Evolutionary conservation across 2,329 filamentous ascomycete species (phyloP).

Genomic region (Aspergillus unguis): DNA sequence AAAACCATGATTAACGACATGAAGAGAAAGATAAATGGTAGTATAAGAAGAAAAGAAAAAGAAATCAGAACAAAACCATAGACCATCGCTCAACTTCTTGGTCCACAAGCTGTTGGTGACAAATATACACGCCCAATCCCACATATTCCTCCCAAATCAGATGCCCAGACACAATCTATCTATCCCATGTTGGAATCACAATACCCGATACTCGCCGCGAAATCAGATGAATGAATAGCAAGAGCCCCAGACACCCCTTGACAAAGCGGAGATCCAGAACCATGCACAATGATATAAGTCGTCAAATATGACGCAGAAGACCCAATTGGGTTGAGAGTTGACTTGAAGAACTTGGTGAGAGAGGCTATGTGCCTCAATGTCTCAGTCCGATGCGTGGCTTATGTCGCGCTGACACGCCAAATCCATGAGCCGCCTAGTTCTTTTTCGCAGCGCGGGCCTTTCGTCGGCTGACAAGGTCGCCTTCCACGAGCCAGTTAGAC

Average conservation of each 20-base stretch:
- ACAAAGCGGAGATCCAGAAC: slow-evolving; percentile 31
- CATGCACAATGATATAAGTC: slow-evolving; percentile 25
- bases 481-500: slow-evolving; percentile 85
- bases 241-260: slow-evolving; percentile 10
- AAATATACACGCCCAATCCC: slow-evolving; percentile 15
- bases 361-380: background rate
- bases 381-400: slow-evolving; percentile 4
- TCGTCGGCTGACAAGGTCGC: slow-evolving; percentile 66
- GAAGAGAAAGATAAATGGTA: slow-evolving; percentile 1
- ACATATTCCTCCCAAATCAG: slow-evolving; percentile 15
- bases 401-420: background rate
- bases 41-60: slow-evolving; percentile 2
- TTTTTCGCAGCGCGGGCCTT: slow-evolving; percentile 42
- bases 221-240: slow-evolving; percentile 13
- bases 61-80: slow-evolving; percentile 8
- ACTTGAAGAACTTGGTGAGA: background rate
- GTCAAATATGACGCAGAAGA: slow-evolving; percentile 1
- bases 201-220: slow-evolving; percentile 15
- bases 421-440: slow-evolving; percentile 17
- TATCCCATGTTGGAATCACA: slow-evolving; percentile 4
- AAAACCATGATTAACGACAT: slow-evolving; percentile 7
- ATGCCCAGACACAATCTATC: slow-evolving; percentile 11
- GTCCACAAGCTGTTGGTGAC: slow-evolving; percentile 10
- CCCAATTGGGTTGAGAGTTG: background rate
- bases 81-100: slow-evolving; percentile 11